Evolutionary conservation across 257 asterid species (phyloP).

Genomic region (Solanum tarijense): DNA sequence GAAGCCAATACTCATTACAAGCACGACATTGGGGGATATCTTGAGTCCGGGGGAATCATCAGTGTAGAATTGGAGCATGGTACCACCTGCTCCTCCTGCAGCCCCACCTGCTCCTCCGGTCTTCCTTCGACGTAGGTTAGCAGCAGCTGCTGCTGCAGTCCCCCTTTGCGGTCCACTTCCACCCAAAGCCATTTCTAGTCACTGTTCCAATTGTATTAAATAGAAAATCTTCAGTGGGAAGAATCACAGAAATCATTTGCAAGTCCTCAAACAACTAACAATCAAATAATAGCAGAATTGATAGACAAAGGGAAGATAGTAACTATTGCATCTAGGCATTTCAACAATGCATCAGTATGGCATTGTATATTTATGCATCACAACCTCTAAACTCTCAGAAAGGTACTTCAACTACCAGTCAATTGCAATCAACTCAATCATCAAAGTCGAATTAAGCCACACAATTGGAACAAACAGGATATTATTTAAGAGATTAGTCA

Average conservation of each 20-base stretch:
- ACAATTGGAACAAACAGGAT: not conserved
- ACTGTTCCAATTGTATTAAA: not conserved
- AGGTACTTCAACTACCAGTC: not conserved
- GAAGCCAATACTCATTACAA: slow-evolving; percentile 14
- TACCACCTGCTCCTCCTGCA: slow-evolving; percentile 5
- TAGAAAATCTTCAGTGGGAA: not conserved
- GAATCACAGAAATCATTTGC: not conserved
- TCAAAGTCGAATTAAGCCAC: not conserved
- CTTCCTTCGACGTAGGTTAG: slow-evolving; percentile 5
- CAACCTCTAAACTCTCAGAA: not conserved
- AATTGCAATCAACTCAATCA: not conserved
- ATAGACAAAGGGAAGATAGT: not conserved
- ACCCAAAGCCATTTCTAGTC: slow-evolving; percentile 1
- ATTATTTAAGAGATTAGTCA: not conserved
- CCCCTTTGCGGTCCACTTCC: slow-evolving; percentile 8
- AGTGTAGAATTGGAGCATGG: slow-evolving; percentile 16
- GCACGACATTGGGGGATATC: slow-evolving; percentile 11
- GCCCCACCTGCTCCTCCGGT: not conserved
- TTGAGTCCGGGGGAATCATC: slow-evolving; percentile 12
- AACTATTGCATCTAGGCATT: not conserved
- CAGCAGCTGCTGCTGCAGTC: slow-evolving; percentile 3
- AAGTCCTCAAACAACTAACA: not conserved
- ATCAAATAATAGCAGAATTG: not conserved
- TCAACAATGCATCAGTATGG: not conserved
- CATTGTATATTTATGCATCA: not conserved